Evolutionary conservation across 352 stramenopile species (phyloP).

Genomic region (Pythium insidiosum): DNA sequence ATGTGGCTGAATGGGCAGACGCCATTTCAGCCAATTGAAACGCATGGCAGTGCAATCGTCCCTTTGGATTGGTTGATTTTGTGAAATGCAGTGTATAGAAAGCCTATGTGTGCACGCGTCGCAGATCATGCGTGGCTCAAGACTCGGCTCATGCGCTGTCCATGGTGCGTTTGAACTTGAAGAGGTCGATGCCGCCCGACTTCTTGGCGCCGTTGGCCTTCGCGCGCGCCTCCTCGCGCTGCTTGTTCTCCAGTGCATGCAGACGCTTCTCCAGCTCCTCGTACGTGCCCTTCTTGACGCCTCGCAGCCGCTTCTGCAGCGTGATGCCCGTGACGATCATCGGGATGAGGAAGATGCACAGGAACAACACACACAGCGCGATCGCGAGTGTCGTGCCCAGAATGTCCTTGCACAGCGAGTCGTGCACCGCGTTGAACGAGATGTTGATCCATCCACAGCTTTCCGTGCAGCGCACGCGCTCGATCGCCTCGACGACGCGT

Average conservation of each 20-base stretch:
- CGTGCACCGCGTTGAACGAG: constrained; percentile 71
- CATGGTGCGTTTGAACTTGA: constrained; percentile 41
- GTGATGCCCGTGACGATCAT: constrained; percentile 63
- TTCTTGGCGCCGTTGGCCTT: constrained; percentile 20
- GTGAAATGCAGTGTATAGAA: too few relatives aligned
- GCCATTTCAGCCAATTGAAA: too few relatives aligned
- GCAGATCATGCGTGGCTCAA: too few relatives aligned
- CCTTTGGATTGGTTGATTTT: too few relatives aligned
- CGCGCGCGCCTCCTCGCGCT: constrained; percentile 22
- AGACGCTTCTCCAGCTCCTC: constrained; percentile 64
- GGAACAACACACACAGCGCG: constrained; percentile 67
- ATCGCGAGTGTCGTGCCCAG: constrained; percentile 73
- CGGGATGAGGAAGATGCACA: constrained; percentile 66
- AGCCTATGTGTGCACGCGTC: too few relatives aligned
- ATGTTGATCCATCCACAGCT: constrained; percentile 80
- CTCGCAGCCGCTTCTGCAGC: constrained; percentile 73
- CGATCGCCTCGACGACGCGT: constrained; percentile 42
- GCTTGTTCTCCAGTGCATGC: constrained; percentile 47
- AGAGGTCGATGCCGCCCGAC: constrained; percentile 39
- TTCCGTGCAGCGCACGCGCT: constrained; percentile 59
- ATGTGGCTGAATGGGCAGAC: too few relatives aligned
- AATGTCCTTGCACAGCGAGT: constrained; percentile 62
- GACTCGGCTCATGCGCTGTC: constrained; percentile 10
- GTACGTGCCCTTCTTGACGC: constrained; percentile 71
- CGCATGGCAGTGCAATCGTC: too few relatives aligned